Evolutionary conservation across 2,329 filamentous ascomycete species (phyloP).

Genomic region (Phymatotrichopsis omnivora): DNA sequence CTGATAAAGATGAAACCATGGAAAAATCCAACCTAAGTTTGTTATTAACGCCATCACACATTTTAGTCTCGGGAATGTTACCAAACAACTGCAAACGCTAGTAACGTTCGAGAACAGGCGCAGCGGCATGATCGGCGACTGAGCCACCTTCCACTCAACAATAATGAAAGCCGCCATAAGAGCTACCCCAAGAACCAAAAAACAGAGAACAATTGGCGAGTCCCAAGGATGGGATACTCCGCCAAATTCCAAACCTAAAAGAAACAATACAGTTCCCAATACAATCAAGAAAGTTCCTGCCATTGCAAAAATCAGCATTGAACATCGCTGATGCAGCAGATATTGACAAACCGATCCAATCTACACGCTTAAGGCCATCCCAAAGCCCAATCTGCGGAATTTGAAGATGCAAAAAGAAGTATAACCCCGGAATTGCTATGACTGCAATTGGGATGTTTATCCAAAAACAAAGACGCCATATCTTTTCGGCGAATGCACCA

Average conservation of each 20-base stretch:
- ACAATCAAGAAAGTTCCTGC: conserved; percentile 53
- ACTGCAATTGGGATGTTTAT: conserved; percentile 47
- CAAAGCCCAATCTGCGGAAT: conserved; percentile 54
- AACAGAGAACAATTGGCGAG: conserved; percentile 51
- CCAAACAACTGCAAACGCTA: conserved; percentile 42
- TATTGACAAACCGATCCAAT: conserved; percentile 40
- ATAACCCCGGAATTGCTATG: conserved; percentile 28
- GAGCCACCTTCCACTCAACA: conserved; percentile 53
- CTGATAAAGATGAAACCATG: conserved; percentile 53
- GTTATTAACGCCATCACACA: conserved; percentile 2
- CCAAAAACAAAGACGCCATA: conserved; percentile 59
- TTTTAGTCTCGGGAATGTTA: not conserved
- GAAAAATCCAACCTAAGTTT: conserved; percentile 36
- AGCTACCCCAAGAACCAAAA: conserved; percentile 50
- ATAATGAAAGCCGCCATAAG: conserved; percentile 46
- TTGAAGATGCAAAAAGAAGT: conserved; percentile 56
- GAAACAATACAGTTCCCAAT: conserved; percentile 56
- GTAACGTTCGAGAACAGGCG: conserved; percentile 48
- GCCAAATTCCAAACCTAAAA: conserved; percentile 60
- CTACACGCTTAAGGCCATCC: conserved; percentile 51
- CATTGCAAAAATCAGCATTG: conserved; percentile 40
- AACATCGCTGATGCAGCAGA: not conserved
- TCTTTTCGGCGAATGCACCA: conserved; percentile 53
- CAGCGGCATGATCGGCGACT: conserved; percentile 59
- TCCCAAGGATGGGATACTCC: conserved; percentile 53